Conservation (phyloP, 768 basidiomycete species). For the Tulasnella calospora region DNA sequence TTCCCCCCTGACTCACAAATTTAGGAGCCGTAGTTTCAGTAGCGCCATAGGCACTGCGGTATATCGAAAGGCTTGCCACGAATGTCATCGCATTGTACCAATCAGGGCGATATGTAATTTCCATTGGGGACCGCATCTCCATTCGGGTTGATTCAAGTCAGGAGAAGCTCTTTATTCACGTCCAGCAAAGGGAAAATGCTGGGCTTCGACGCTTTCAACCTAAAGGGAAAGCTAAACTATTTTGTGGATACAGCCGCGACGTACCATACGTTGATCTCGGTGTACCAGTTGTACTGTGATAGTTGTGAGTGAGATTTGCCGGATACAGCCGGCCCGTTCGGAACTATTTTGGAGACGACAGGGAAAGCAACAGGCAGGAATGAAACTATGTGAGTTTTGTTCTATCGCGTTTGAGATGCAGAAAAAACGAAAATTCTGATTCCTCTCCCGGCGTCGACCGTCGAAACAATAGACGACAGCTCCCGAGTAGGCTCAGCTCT, state of each 20-base stretch:
- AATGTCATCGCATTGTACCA: no score
- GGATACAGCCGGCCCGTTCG: not conserved
- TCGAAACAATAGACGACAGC: not conserved
- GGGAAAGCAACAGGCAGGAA: not conserved
- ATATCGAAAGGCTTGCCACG: not conserved
- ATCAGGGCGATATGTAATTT: not conserved
- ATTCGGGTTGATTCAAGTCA: not conserved
- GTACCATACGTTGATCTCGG: not conserved
- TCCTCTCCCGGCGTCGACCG: not conserved
- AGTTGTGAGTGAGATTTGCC: not conserved
- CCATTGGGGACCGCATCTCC: not conserved
- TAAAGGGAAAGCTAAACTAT: not conserved
- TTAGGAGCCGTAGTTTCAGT: no score
- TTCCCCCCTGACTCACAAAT: not conserved
- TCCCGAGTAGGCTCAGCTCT: not conserved
- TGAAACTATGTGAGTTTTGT: no score
- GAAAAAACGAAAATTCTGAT: no score
- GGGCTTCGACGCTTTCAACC: not conserved
- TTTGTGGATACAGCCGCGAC: not conserved
- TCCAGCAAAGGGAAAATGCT: not conserved
- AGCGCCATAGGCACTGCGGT: not conserved
- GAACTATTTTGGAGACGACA: not conserved
- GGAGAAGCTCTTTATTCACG: not conserved
- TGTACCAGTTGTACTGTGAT: not conserved
- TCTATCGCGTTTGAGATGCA: no score